Evolutionary conservation across 1,139 yeast genomes (phyloP), one percentile per base, ranked within the genome.

Genomic region (Saccharomycopsis phalli): DNA sequence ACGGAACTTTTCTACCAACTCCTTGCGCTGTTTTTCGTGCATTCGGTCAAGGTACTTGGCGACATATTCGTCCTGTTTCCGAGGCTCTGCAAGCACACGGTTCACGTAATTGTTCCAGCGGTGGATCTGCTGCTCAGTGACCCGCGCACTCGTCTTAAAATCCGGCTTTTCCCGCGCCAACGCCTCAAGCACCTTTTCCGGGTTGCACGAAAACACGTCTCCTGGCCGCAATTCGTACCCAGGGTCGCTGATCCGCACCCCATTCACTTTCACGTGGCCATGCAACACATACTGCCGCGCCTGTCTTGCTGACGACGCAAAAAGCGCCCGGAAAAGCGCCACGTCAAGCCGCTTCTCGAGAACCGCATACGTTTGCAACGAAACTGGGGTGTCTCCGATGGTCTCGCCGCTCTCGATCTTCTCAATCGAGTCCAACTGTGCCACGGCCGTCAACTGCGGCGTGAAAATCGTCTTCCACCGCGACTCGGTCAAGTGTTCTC

Each of bases 241-340:
- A 4, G 97, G 95, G 51, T 83, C 87, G 51, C 71, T 76, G 47
- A 88, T 80, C 44, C 57, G 62, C 18, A 75, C 73, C 5, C 95
- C 96, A 57, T 91, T 91, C 27, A 91, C 97, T 49, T 69, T 66
- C 14, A 91, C 98, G 51, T 80, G 70, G 1, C 95, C 95, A 40
- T 77, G 78, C 21, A 83, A 62, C 46, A 91, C 79, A 54, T 82
- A 87, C 57, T 83, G 88, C 51, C 95, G 76, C 2, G 98, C 95
- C 61, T 91, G 97, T 68, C 96, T 78, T 5, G 86, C 76, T 5
- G 95, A 83, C 4, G 95, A 75, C 3, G 98, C 95, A 65, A 91
- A 88, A 81, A 91, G 71, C 28, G 96, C 70, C 60, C 98, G 76
- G 64, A 84, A 91, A 10, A 91, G 55, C 1, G 96, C 96, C 56